Conservation (phyloP, 1,284 basidiomycete genomes). For the Boletus hoseneyae region DNA sequence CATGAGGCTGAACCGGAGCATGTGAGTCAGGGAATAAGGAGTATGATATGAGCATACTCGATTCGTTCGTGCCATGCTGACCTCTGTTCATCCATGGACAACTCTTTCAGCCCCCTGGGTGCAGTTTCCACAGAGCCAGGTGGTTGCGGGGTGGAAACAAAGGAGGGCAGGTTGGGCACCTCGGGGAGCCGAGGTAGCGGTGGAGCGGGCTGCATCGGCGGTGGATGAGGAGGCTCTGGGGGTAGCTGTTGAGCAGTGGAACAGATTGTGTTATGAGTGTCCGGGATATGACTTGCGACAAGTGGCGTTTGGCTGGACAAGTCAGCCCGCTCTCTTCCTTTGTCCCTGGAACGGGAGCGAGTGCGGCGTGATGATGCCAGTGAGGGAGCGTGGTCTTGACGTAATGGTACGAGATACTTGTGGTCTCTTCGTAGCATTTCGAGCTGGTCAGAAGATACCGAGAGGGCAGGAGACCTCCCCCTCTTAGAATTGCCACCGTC, state of each 20-base stretch:
- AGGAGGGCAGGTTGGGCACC: slow-evolving; percentile 22
- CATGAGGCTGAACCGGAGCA: slow-evolving; percentile 23
- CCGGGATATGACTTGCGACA: slow-evolving; percentile 1
- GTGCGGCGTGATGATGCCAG: slow-evolving; percentile 11
- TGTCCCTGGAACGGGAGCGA: slow-evolving; percentile 19
- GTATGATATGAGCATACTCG: slow-evolving; percentile 21
- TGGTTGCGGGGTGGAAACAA: slow-evolving; percentile 13
- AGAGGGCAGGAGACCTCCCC: slow-evolving; percentile 25
- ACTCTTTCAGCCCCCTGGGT: slow-evolving; percentile 10
- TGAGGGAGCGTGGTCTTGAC: slow-evolving; percentile 6
- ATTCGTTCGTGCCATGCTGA: slow-evolving; percentile 33
- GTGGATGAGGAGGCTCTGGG: slow-evolving; percentile 20
- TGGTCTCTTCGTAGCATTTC: slow-evolving; percentile 21
- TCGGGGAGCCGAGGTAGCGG: slow-evolving; percentile 16
- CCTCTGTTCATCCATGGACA: slow-evolving; percentile 32
- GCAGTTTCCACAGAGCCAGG: neutral
- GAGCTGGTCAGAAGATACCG: slow-evolving; percentile 25
- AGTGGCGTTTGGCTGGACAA: slow-evolving; percentile 4
- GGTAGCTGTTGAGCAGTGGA: neutral
- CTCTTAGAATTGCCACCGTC: slow-evolving; percentile 11
- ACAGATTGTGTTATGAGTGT: neutral
- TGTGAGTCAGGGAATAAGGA: slow-evolving; percentile 1
- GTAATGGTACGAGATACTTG: neutral
- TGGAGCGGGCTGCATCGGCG: slow-evolving; percentile 18
- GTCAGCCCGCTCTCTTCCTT: slow-evolving; percentile 3